Percentiles rank a stretch among this genome's conserved stretches.
Evolutionary conservation across 2,329 filamentous ascomycete species (phyloP).

Genomic region (Botrytis porri): DNA sequence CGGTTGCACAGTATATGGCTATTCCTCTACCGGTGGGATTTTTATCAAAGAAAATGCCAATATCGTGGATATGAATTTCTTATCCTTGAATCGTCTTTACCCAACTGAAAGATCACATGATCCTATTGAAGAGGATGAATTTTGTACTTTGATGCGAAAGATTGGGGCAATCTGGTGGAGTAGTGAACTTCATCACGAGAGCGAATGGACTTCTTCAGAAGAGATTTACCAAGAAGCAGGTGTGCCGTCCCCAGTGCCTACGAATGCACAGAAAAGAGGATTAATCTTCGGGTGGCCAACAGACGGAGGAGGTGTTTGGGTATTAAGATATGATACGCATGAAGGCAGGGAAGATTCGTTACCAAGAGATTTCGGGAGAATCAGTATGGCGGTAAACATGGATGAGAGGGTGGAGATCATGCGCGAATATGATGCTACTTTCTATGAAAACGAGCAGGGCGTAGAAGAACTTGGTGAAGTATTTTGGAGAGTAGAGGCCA

Average conservation of each 20-base stretch:
- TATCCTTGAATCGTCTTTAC: not conserved
- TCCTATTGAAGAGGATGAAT: not conserved
- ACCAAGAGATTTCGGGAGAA: not conserved
- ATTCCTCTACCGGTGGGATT: not conserved
- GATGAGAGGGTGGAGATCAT: conserved; percentile 1
- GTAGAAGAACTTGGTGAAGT: not conserved
- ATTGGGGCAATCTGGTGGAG: conserved; percentile 1
- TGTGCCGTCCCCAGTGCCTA: not conserved
- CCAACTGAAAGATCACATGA: not conserved
- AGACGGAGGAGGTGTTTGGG: not conserved
- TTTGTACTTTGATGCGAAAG: not conserved
- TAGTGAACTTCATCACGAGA: not conserved
- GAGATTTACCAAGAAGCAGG: not conserved
- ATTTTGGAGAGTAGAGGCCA: not conserved
- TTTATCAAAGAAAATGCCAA: not conserved
- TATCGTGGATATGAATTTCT: not conserved
- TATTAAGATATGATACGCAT: not conserved
- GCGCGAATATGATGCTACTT: not conserved
- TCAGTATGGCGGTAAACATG: not conserved
- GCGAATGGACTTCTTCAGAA: not conserved
- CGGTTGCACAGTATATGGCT: not conserved
- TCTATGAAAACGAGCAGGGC: not conserved
- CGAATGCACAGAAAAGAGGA: not conserved
- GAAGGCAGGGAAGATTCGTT: not conserved
- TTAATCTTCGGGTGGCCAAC: not conserved